phyloP scores from a whole-genome alignment of 805 yeast species.

The Candida cerambycidarum region DNA sequence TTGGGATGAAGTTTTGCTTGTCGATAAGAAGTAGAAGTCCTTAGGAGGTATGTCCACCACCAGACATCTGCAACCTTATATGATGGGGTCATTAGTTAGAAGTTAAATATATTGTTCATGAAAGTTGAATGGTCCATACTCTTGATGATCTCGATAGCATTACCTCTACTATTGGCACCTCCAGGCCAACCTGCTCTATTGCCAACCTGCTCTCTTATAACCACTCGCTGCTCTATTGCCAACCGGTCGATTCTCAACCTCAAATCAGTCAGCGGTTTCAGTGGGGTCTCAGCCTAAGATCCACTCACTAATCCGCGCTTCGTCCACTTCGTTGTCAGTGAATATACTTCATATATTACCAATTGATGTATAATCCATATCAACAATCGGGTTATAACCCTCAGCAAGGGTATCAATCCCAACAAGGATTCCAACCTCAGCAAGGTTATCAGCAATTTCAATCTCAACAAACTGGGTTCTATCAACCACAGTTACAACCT shows the following conservation, averaged over 20 bases:
- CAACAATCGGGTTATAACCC: slow-evolving; percentile 22
- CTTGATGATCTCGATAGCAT: too few species aligned
- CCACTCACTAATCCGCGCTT: background rate
- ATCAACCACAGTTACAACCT: slow-evolving; percentile 14
- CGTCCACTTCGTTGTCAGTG: slow-evolving; percentile 1
- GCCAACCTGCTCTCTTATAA: too few species aligned
- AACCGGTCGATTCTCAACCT: too few species aligned
- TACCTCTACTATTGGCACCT: too few species aligned
- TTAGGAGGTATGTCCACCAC: background rate
- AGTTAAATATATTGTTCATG: too few species aligned
- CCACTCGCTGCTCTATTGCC: too few species aligned
- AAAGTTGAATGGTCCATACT: too few species aligned
- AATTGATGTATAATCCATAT: slow-evolving; percentile 40
- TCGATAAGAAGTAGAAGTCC: background rate
- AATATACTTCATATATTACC: background rate
- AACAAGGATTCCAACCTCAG: slow-evolving; percentile 29
- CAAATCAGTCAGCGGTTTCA: too few species aligned
- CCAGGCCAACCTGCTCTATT: too few species aligned
- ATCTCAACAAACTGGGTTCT: slow-evolving; percentile 9
- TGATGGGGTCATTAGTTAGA: too few species aligned
- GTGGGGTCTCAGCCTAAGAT: too few species aligned
- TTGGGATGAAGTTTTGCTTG: slow-evolving; percentile 55
- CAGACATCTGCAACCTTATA: too few species aligned
- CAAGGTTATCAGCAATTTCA: slow-evolving; percentile 7
- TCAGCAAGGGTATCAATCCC: slow-evolving; percentile 28